These are phyloP conservation scores for Passalora sequoiae DNA, from an alignment of 2,329 filamentous ascomycete genomes.

Conservation along the genomic window DNA sequence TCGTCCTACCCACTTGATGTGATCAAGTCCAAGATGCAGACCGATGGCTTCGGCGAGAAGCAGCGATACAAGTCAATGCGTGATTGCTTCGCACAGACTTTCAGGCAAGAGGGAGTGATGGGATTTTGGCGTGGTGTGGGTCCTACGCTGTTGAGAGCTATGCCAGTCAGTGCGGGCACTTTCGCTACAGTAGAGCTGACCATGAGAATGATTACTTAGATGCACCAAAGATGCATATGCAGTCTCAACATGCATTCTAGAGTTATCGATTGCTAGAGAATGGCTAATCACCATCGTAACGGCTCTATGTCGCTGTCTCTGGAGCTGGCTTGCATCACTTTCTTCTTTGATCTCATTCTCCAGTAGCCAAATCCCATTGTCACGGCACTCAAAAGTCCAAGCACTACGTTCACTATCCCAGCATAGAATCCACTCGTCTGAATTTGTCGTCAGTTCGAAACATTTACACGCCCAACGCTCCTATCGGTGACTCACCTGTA, in stretches of 20 bases:
- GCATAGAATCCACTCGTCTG: slow-evolving; percentile 35
- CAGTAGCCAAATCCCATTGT: slow-evolving; percentile 29
- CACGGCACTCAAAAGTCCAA: slow-evolving; percentile 29
- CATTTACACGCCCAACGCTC: not conserved
- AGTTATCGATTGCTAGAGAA: too few species aligned
- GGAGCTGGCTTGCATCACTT: not conserved
- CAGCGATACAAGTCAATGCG: slow-evolving; percentile 76
- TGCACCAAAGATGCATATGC: too few species aligned
- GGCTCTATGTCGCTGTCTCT: not conserved
- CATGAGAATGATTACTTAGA: slow-evolving; percentile 38
- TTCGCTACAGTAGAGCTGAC: slow-evolving; percentile 64
- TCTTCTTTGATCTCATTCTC: slow-evolving; percentile 7
- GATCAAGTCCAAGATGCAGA: slow-evolving; percentile 99
- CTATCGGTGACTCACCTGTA: slow-evolving; percentile 29
- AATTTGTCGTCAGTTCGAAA: not conserved
- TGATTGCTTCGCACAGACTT: slow-evolving; percentile 83
- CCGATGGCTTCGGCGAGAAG: slow-evolving; percentile 73
- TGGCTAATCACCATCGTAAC: not conserved
- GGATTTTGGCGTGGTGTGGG: slow-evolving; percentile 95
- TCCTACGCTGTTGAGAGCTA: slow-evolving; percentile 85
- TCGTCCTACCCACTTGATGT: slow-evolving; percentile 94
- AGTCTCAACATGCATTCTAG: too few species aligned
- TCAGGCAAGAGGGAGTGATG: slow-evolving; percentile 64
- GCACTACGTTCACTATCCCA: slow-evolving; percentile 33
- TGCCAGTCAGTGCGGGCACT: slow-evolving; percentile 96